Evolutionary conservation across 2,329 filamentous ascomycete genomes (phyloP).

Genomic region (Fusarium domesticum): DNA sequence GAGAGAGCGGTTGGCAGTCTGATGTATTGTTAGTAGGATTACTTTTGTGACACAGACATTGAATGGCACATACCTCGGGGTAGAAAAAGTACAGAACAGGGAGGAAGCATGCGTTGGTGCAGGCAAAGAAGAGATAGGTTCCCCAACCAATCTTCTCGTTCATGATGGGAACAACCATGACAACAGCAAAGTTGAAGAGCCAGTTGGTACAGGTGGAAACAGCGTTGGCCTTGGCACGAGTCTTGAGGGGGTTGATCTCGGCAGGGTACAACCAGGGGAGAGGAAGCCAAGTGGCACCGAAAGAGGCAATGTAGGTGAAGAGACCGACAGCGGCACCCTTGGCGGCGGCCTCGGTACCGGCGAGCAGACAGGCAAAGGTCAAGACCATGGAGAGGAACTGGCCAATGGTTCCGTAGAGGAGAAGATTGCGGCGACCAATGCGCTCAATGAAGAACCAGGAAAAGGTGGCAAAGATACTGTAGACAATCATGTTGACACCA

Average conservation of each 20-base stretch:
- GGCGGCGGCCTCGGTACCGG: slow-evolving; percentile 48
- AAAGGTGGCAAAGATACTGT: slow-evolving; percentile 53
- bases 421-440: slow-evolving; percentile 45
- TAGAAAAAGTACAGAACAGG: slow-evolving; percentile 50
- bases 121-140: slow-evolving; percentile 49
- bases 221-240: slow-evolving; percentile 45
- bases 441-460: slow-evolving; percentile 54
- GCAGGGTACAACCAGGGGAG: slow-evolving; percentile 60
- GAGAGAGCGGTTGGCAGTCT: slow-evolving; percentile 42
- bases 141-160: slow-evolving; percentile 57
- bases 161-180: slow-evolving; percentile 63
- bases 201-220: slow-evolving; percentile 63
- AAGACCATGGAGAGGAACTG: slow-evolving; percentile 58
- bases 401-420: slow-evolving; percentile 43
- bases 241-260: slow-evolving; percentile 51
- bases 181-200: slow-evolving; percentile 47
- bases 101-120: slow-evolving; percentile 50
- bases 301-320: slow-evolving; percentile 68
- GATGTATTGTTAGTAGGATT: neutral
- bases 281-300: slow-evolving; percentile 63
- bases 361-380: slow-evolving; percentile 63
- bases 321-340: slow-evolving; percentile 67
- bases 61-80: slow-evolving; percentile 29
- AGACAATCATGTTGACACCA: slow-evolving; percentile 52
- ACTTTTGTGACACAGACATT: fast-evolving